phyloP scores from a whole-genome alignment of 108 stramenopile genomes.

The Fragilaria radians region DNA sequence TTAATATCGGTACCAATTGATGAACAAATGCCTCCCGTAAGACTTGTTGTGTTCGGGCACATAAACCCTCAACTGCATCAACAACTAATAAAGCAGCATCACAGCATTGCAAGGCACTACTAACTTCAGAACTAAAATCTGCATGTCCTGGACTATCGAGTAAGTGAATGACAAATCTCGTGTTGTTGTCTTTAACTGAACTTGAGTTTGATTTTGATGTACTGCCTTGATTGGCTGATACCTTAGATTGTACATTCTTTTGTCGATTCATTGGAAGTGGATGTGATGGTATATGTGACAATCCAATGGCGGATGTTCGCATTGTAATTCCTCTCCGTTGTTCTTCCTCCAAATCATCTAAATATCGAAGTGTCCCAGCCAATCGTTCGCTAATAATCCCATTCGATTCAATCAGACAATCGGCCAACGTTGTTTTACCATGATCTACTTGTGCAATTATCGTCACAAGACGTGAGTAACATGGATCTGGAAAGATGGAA shows the following conservation, averaged over 20 bases:
- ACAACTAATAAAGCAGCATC: constrained; percentile 94
- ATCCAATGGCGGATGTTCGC: constrained; percentile 85
- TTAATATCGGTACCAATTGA: constrained; percentile 83
- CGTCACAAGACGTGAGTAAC: constrained; percentile 85
- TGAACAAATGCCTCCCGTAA: constrained; percentile 89
- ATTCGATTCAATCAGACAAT: constrained; percentile 85
- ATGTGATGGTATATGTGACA: constrained; percentile 64
- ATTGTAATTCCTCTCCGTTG: constrained; percentile 99
- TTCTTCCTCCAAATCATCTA: constrained; percentile 85
- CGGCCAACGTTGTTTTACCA: constrained; percentile 98
- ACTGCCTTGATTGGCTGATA: not conserved
- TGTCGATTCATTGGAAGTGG: constrained; percentile 8
- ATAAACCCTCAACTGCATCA: constrained; percentile 95
- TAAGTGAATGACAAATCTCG: constrained; percentile 81
- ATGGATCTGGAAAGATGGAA: constrained; percentile 59
- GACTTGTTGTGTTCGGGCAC: constrained; percentile 93
- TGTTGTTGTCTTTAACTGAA: constrained; percentile 1
- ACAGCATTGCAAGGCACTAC: constrained; percentile 86
- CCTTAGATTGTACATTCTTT: constrained; percentile 3
- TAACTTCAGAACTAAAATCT: constrained; percentile 94
- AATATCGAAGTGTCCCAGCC: constrained; percentile 79
- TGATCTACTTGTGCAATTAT: constrained; percentile 99
- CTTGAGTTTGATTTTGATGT: not conserved
- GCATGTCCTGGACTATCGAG: constrained; percentile 98
- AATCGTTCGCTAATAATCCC: constrained; percentile 80